Base-by-base conservation (phyloP, 441 rosid species). In the Pelargonium citronellum region DNA sequence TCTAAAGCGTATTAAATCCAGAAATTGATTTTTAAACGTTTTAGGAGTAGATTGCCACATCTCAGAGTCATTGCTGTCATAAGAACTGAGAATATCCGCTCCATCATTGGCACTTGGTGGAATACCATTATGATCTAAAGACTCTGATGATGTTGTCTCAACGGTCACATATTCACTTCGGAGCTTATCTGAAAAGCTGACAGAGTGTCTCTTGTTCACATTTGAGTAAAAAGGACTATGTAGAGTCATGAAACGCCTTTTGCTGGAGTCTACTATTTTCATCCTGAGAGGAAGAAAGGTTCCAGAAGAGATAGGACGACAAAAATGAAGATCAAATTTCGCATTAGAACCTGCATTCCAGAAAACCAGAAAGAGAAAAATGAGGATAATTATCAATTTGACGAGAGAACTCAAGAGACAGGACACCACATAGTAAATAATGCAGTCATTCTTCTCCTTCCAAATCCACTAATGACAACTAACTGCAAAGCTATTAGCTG, bases 1-100 rank as follows among this genome's bases (percentile, higher is more conserved):
- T 75, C 89, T 80, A 53, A 89, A 73, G 19, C 88, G 89, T 34
- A 85, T 89, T 61, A 91, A 82, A 77, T 85, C 77, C 73, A 93
- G 83, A 79, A 89, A 93, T 78, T 92, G 89, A 71, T 91, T 93
- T 68, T 69, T 80, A 80, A 82, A 93, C 79, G 79, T 80, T 79
- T 78, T 89, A 16, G 89, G 84, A 76, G 71, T 72, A 3, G 67
- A 70, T 37, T 47, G 76, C 62, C 68, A 65, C 58, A 65, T 24
- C 67, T 74, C 80, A 78, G 70, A 64, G 64, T 67, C 68, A 68
- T 55, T 75, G 64, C 64, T 69, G 69, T 74, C 79, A 44, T 58
- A 69, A 67, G 69, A 67, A 73, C 17, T 30, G 49, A 30, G 65
- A 69, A 53, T 64, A 41, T 74, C 77, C 10, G 49, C 71, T 66